phyloP scores from a whole-genome alignment of 805 yeast species.

The Ogataea minuta region DNA sequence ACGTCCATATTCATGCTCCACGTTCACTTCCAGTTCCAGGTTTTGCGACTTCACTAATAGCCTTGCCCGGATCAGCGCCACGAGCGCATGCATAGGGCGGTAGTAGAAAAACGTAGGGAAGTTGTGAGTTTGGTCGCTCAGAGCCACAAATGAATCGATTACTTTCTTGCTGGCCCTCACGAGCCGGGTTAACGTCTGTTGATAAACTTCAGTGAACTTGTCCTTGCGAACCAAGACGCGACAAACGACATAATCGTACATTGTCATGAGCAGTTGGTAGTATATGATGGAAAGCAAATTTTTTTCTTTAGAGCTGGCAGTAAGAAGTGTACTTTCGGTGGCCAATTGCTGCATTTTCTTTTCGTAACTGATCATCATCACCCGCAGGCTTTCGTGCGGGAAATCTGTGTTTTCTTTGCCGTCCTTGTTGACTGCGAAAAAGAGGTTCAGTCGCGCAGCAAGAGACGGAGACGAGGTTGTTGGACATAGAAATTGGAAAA shows the following conservation, averaged over 20 bases:
- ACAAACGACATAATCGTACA: slow-evolving; percentile 53
- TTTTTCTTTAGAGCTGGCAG: slow-evolving; percentile 36
- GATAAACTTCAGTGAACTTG: slow-evolving; percentile 32
- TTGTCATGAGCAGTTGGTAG: slow-evolving; percentile 48
- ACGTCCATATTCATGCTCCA: slow-evolving; percentile 32
- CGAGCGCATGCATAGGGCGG: slow-evolving; percentile 52
- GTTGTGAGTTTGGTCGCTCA: slow-evolving; percentile 38
- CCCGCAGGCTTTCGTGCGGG: slow-evolving; percentile 27
- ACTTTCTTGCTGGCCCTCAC: slow-evolving; percentile 46
- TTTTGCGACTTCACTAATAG: slow-evolving; percentile 43
- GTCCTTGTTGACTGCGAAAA: slow-evolving; percentile 7
- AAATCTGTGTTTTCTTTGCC: slow-evolving; percentile 13
- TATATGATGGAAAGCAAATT: slow-evolving; percentile 44
- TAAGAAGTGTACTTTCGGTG: slow-evolving; percentile 40
- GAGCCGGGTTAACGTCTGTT: slow-evolving; percentile 40
- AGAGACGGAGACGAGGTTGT: slow-evolving; percentile 18
- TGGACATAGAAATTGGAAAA: slow-evolving; percentile 40
- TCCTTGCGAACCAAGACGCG: slow-evolving; percentile 34
- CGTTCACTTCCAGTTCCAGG: slow-evolving; percentile 35
- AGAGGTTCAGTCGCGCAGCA: slow-evolving; percentile 8
- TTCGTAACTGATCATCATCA: slow-evolving; percentile 40
- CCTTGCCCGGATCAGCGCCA: slow-evolving; percentile 46
- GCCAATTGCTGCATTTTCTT: slow-evolving; percentile 39
- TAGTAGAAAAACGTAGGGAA: slow-evolving; percentile 54
- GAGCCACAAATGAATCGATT: slow-evolving; percentile 42